phyloP scores from a whole-genome alignment of 2,329 filamentous ascomycete species.

The Fusarium odoratissimum region DNA sequence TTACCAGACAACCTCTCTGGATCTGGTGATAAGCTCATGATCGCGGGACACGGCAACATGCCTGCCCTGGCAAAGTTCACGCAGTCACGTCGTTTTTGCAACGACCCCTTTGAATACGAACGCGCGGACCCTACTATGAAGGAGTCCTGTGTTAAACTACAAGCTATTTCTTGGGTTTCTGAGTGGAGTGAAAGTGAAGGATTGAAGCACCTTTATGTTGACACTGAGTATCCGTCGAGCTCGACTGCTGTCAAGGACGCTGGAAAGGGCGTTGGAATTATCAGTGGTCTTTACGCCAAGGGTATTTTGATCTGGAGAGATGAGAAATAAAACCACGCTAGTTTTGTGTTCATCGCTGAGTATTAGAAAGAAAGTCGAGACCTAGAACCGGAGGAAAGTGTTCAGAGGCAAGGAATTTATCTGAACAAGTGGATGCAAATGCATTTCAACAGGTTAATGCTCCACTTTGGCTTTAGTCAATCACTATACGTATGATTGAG shows the following conservation, averaged over 20 bases:
- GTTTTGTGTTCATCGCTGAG: too few species aligned
- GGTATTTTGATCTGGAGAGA: constrained; percentile 49
- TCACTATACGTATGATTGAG: not conserved
- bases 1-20: constrained; percentile 55
- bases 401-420: not conserved
- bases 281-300: constrained; percentile 53
- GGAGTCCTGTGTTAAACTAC: not conserved
- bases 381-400: fast-evolving
- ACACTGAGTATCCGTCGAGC: constrained; percentile 50
- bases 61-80: constrained; percentile 49
- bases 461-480: not conserved
- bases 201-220: constrained; percentile 50
- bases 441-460: not conserved
- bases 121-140: constrained; percentile 19
- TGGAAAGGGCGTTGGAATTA: constrained; percentile 48
- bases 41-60: constrained; percentile 55
- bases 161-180: constrained; percentile 46
- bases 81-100: constrained; percentile 50
- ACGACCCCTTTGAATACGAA: constrained; percentile 44
- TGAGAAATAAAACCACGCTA: not conserved
- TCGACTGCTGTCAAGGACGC: constrained; percentile 49
- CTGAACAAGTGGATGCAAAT: fast-evolving
- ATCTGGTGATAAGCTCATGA: constrained; percentile 48
- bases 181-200: constrained; percentile 52
- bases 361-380: not conserved